A percentile compares a stretch with the other conserved stretches of the same genome.
These are phyloP conservation scores for Ziziphus jujuba DNA, from an alignment of 306 rosid species.

Conservation along the genomic window DNA sequence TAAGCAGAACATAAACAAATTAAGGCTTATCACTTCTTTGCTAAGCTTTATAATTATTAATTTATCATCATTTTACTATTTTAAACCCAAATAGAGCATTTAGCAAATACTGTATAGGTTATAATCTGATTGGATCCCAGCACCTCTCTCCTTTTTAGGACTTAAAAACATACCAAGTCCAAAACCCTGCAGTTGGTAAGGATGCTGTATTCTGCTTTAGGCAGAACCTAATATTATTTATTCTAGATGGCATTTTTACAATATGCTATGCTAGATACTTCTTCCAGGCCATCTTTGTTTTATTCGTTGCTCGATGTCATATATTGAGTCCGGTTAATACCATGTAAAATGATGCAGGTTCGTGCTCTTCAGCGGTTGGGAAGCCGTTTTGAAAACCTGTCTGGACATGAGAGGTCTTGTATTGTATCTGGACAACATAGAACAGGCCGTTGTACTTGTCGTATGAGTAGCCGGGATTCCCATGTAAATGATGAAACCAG, in stretches of 20 bases:
- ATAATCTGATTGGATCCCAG: not conserved
- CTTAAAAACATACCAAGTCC: not conserved
- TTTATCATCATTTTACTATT: not conserved
- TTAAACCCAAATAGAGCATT: not conserved
- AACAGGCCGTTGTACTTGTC: conserved; percentile 89
- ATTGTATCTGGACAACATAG: conserved; percentile 90
- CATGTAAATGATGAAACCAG: conserved; percentile 62
- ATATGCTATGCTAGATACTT: not conserved
- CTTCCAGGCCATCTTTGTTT: conserved; percentile 3
- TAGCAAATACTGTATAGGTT: not conserved
- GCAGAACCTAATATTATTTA: conserved; percentile 3
- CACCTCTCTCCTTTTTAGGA: not conserved
- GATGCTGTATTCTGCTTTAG: not conserved
- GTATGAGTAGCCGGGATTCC: conserved; percentile 47
- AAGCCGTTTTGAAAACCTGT: conserved; percentile 85
- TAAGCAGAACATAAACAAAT: not conserved
- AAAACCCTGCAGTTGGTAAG: not conserved
- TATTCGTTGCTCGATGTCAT: not conserved
- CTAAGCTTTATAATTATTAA: not conserved
- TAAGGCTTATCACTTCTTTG: not conserved
- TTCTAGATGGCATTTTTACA: not conserved
- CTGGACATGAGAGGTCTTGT: conserved; percentile 96
- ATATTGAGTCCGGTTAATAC: not conserved
- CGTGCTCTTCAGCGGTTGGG: conserved; percentile 99
- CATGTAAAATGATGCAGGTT: conserved; percentile 55